Conservation (phyloP, 2,329 filamentous ascomycete genomes). For the Aureobasidium sp. region DNA sequence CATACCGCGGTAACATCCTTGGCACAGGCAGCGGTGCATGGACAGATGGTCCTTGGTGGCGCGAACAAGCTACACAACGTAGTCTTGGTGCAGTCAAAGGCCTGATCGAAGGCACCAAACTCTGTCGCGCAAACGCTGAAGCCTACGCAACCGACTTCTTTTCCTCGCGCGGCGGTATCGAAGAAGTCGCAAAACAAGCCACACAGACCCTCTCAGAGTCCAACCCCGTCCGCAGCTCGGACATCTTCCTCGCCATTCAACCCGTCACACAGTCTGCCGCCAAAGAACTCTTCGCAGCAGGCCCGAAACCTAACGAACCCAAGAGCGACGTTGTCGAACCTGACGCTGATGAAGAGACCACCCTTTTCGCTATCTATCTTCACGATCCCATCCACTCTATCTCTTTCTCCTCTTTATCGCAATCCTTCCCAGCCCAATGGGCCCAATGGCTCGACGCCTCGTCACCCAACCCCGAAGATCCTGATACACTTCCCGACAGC, state of each 20-base stretch:
- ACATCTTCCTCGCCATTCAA: slow-evolving; percentile 94
- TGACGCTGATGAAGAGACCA: slow-evolving; percentile 50
- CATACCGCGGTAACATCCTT: slow-evolving; percentile 42
- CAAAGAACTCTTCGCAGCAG: slow-evolving; percentile 56
- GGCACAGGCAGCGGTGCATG: slow-evolving; percentile 55
- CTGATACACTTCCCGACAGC: slow-evolving; percentile 63
- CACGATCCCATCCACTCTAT: slow-evolving; percentile 89
- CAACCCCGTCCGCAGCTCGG: slow-evolving; percentile 85
- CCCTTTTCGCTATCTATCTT: slow-evolving; percentile 71
- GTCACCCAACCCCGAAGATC: slow-evolving; percentile 31
- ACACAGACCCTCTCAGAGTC: slow-evolving; percentile 71
- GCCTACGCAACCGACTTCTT: slow-evolving; percentile 83
- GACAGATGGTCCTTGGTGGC: slow-evolving; percentile 97
- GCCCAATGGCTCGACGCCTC: slow-evolving; percentile 82
- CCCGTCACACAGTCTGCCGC: slow-evolving; percentile 63
- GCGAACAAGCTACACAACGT: slow-evolving; percentile 55
- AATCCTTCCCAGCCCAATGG: slow-evolving; percentile 79
- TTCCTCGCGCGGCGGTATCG: slow-evolving; percentile 65
- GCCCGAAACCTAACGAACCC: slow-evolving; percentile 38
- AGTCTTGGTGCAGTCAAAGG: slow-evolving; percentile 76
- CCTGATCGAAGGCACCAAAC: slow-evolving; percentile 78
- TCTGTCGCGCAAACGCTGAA: slow-evolving; percentile 83
- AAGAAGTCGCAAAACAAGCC: slow-evolving; percentile 71
- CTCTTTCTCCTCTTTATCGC: slow-evolving; percentile 74
- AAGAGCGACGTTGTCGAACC: slow-evolving; percentile 47